Base-by-base conservation (phyloP, 768 basidiomycete genomes). In the Lentinula sp. region DNA sequence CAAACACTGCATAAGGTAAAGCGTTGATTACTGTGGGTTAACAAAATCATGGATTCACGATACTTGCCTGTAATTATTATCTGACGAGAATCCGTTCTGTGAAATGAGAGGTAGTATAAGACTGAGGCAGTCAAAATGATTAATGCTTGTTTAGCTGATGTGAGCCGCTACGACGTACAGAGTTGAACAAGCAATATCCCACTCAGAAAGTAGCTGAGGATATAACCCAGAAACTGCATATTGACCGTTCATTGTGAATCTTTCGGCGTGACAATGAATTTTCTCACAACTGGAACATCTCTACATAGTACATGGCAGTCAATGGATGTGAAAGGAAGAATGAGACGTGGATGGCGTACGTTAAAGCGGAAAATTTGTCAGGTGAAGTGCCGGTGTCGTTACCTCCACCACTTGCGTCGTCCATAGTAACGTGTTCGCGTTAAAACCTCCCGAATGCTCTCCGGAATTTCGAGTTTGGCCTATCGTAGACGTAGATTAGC, bases 101-200 rank as follows among this genome's bases (percentile, higher is more conserved):
- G 43, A 41, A 60, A 60, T 36, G 51, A 45, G 37, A 60, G 35
- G 36, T 46, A 63, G 45, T 63, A 63, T 15, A 63, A 15, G 32
- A 60, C 62, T 63, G 33, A 18, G 18, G 8, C 20, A n/a, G 28
- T 37, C 28, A 28, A 33, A 45, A 54, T 32, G 35, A n/a, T 15
- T 12, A 16, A 23, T 42, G 28, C 20, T 12, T 16, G 28, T 28
- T 28, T 28, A 3, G 28, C 28, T 28, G 28, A 3, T 28, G 28
- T 28, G n/a, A 53, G 18, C 15, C 15, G 10, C 18, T 10, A 33
- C 51, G 16, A 56, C 55, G n/a, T 60, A 63, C 62, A 63, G 28
- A 59, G 42, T 60, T 63, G 62, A 4, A 60, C 62, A 23, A 52
- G 35, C 59, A 63, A 28, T 51, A 59, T 59, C 6, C 62, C 62